Evolutionary conservation across 2,329 filamentous ascomycete species (phyloP), one percentile per base, ranked within the genome.

Genomic region (Aspergillus versicolor): DNA sequence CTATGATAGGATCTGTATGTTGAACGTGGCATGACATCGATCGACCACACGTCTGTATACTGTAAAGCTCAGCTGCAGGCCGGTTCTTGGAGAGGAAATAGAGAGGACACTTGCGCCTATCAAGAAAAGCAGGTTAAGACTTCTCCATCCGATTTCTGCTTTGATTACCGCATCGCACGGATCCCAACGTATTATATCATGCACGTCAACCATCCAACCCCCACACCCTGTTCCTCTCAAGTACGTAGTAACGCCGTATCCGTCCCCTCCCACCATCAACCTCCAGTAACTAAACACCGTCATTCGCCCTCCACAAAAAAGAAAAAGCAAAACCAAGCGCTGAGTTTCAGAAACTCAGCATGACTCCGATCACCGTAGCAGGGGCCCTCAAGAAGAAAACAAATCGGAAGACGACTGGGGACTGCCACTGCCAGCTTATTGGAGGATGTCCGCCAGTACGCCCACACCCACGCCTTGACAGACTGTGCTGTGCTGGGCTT

Each of bases 1-100:
- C n/a, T 43, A 11, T 34, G 27, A n/a, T 15, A 38, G 45, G 17
- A 27, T 15, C n/a, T 9, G 7, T 8, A 30, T 13, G 43, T n/a
- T 13, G 37, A 49, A 52, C 54, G 54, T 56, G 54, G 54, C 47
- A 56, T 56, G 54, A 47, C 32, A 43, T 44, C 24, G 38, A 19
- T 38, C 38, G 6, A 7, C 5, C 34, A n/a, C 13, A 37, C 6
- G 13, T 7, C 34, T 5, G 34, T 48, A 24, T 24, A 22, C 45
- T 37, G 17, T 32, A 9, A 30, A 30, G 27, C 21, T 21, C 21
- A 21, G 21, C 27, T 30, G 44, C 17, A 41, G 34, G 19, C 44
- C 44, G 30, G 24, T 21, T 21, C 21, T 21, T 21, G 21, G 21
- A 21, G 21, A 21, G 21, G 21, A 21, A 21, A 21, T 1, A 21